Base-by-base conservation (phyloP, 1,284 basidiomycete genomes). In the Marasmius oreades region DNA sequence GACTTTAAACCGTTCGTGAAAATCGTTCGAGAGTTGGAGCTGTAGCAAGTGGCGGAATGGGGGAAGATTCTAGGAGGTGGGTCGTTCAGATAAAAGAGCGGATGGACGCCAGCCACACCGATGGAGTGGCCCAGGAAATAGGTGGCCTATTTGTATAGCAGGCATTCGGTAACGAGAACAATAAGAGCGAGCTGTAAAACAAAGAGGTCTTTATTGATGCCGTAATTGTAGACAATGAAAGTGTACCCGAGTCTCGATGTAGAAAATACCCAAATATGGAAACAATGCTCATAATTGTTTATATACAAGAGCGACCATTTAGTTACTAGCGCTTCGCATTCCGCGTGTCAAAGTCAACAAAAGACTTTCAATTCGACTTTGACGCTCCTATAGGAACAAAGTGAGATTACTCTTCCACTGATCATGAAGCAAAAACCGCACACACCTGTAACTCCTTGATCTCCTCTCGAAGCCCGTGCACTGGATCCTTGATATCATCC, bases 401-500 rank as follows among this genome's bases (percentile, higher is more conserved):
- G 61, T 36, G 23, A 48, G 33, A 33, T 28, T 43, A 10, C 7
- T 36, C 36, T 37, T 55, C 4, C 16, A n/a, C n/a, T n/a, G n/a
- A n/a, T 60, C 18, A 53, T 28, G 42, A 20, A 14, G 16, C n/a
- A n/a, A 58, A n/a, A 51, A 16, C 53, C 23, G 16, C 52, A 63
- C 77, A 55, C 54, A 87, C 88, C 77, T 90, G 88, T 47, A 92
- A 70, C 65, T 92, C 89, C 66, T 85, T 88, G 80, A 92, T 87
- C 67, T 92, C 89, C 5, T 87, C 85, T 68, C 82, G 84, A 51
- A 92, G 71, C 60, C 70, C 77, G 37, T 80, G 77, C 28, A 90
- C 79, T 2, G 88, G 87, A 51, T 78, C 75, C 33, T 77, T 76
- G 52, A 86, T 77, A 52, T 84, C 82, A 46, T 88, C 85, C 55